A percentile compares a stretch with the other conserved stretches of the same genome.
phyloP scores from a whole-genome alignment of 352 stramenopile species.

The Globisporangium sylvaticum region DNA sequence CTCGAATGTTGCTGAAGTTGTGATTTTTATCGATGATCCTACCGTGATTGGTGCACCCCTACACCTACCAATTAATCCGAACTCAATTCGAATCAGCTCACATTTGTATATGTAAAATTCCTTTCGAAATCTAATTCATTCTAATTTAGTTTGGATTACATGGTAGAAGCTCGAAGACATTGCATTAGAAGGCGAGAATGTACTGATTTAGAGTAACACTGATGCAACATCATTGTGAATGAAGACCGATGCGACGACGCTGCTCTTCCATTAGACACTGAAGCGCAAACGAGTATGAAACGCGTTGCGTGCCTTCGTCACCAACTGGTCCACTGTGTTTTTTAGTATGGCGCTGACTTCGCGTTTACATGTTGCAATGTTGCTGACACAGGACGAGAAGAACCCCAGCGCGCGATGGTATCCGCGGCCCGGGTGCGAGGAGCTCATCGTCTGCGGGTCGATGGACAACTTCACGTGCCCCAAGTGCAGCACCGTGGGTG shows the following conservation, averaged over 20 bases:
- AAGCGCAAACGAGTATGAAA: neutral
- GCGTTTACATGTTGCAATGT: neutral
- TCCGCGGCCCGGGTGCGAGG: conserved; percentile 46
- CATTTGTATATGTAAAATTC: too few species aligned
- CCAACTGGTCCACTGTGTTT: neutral
- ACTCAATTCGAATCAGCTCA: too few species aligned
- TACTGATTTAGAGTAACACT: too few species aligned
- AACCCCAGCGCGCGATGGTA: conserved; percentile 74
- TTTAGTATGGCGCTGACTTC: neutral
- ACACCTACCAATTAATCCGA: too few species aligned
- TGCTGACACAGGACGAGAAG: conserved; percentile 49
- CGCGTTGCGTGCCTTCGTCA: neutral
- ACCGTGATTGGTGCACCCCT: too few species aligned
- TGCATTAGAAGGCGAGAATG: too few species aligned
- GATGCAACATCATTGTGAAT: too few species aligned
- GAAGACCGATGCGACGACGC: neutral
- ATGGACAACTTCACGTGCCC: conserved; percentile 55
- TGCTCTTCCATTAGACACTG: neutral
- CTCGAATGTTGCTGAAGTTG: too few species aligned
- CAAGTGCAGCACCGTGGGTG: conserved; percentile 38
- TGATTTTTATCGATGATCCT: too few species aligned
- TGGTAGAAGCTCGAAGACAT: too few species aligned
- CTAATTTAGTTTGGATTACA: too few species aligned
- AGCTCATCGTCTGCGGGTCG: conserved; percentile 60
- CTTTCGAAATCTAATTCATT: too few species aligned